phyloP scores from a whole-genome alignment of 202 grass and related monocot genomes.

The Setaria viridis region DNA sequence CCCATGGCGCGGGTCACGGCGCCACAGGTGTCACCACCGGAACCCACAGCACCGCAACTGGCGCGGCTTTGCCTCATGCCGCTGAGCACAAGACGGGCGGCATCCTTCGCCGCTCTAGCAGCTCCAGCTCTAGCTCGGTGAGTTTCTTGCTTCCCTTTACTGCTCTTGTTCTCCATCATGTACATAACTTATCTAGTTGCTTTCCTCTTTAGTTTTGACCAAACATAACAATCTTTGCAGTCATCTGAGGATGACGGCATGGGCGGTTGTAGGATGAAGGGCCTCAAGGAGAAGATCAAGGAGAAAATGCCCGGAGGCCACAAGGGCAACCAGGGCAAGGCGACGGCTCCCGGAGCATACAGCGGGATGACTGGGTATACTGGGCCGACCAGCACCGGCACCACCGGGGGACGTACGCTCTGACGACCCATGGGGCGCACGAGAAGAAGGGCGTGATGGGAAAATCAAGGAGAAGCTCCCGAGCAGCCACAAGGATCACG shows the following conservation, averaged over 20 bases:
- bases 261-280: conserved; percentile 67
- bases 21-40: not conserved
- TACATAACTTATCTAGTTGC: not conserved
- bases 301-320: conserved; percentile 58
- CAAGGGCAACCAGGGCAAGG: conserved; percentile 21
- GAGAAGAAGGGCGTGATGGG: conserved; percentile 61
- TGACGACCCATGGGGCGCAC: not conserved
- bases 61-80: not conserved
- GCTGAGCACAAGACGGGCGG: conserved; percentile 36
- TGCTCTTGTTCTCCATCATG: not conserved
- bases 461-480: conserved; percentile 66
- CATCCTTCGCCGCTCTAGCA: conserved; percentile 53
- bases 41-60: not conserved
- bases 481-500: conserved; percentile 28
- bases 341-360: not conserved
- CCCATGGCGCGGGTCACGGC: not conserved
- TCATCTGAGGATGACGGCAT: conserved; percentile 66
- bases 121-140: conserved; percentile 73
- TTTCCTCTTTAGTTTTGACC: not conserved
- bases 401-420: not conserved
- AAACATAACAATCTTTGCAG: not conserved
- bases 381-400: not conserved
- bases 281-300: conserved; percentile 70
- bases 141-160: too few species aligned
- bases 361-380: not conserved